Percentiles rank a stretch among this genome's conserved stretches.
Conservation (phyloP, 768 basidiomycete species). For the Bullera alba region DNA sequence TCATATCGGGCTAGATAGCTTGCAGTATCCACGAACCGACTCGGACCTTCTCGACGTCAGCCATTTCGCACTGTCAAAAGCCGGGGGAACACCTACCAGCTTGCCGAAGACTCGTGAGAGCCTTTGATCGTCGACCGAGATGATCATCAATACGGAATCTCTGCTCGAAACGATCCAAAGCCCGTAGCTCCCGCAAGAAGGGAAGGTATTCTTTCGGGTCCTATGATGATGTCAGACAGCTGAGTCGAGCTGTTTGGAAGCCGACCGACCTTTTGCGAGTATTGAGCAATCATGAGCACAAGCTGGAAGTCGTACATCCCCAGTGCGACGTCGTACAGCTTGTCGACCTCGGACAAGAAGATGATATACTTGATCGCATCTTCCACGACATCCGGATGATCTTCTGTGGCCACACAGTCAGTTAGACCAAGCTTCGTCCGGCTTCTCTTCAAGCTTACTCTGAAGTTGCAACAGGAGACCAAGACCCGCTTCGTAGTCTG, state of each 20-base stretch:
- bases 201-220: constrained; percentile 97
- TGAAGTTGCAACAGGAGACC: constrained; percentile 66
- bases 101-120: constrained; percentile 63
- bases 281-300: constrained; percentile 91
- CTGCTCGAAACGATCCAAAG: constrained; percentile 73
- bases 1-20: constrained; percentile 70
- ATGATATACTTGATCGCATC: constrained; percentile 98
- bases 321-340: constrained; percentile 84
- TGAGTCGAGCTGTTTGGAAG: not conserved
- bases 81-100: constrained; percentile 54
- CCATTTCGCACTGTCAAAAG: not conserved
- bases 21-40: constrained; percentile 70
- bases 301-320: constrained; percentile 99
- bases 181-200: constrained; percentile 81
- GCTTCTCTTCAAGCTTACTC: constrained; percentile 57
- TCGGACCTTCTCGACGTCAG: constrained; percentile 51
- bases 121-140: constrained; percentile 66
- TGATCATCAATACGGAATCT: constrained; percentile 88
- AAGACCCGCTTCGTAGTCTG: constrained; percentile 82
- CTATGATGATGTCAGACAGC: constrained; percentile 48
- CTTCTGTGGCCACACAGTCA: constrained; percentile 46
- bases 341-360: constrained; percentile 88
- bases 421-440: not conserved
- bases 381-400: constrained; percentile 71
- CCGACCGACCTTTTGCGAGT: constrained; percentile 76